phyloP scores from a whole-genome alignment of 306 rosid genomes.

The Abrus precatorius region DNA sequence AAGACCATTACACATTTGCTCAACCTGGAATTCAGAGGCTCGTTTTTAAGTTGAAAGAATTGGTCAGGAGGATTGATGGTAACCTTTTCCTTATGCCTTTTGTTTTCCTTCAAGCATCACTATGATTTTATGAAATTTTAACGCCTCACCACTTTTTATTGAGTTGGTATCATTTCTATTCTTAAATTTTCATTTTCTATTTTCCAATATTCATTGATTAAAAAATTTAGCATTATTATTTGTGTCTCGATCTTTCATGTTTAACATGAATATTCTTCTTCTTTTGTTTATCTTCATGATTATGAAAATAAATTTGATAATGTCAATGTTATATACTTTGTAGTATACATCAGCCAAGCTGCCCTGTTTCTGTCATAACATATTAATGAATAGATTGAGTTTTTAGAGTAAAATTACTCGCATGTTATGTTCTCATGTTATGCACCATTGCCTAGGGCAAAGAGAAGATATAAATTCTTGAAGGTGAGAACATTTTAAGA shows the following conservation, averaged over 20 bases:
- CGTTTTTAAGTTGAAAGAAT: conserved; percentile 86
- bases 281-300: neutral
- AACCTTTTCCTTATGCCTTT: conserved; percentile 44
- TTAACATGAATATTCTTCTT: neutral
- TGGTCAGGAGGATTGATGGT: conserved; percentile 92
- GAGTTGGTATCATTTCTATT: neutral
- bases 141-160: neutral
- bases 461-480: conserved; percentile 30
- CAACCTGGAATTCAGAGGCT: conserved; percentile 96
- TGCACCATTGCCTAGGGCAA: neutral
- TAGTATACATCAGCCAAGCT: conserved; percentile 1
- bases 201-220: conserved; percentile 22
- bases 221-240: conserved; percentile 6
- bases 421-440: neutral
- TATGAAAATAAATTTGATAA: neutral
- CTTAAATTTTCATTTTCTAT: conserved; percentile 30
- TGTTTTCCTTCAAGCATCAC: conserved; percentile 28
- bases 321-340: neutral
- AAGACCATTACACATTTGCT: conserved; percentile 93
- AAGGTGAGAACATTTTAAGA: conserved; percentile 29
- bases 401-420: conserved; percentile 20
- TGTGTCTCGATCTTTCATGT: conserved; percentile 13
- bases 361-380: neutral
- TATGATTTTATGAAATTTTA: conserved; percentile 5
- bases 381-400: conserved; percentile 25